A percentile compares a stretch with the other conserved stretches of the same genome.
phyloP scores from a whole-genome alignment of 768 basidiomycete species.

The Dioszegia aurantiaca region DNA sequence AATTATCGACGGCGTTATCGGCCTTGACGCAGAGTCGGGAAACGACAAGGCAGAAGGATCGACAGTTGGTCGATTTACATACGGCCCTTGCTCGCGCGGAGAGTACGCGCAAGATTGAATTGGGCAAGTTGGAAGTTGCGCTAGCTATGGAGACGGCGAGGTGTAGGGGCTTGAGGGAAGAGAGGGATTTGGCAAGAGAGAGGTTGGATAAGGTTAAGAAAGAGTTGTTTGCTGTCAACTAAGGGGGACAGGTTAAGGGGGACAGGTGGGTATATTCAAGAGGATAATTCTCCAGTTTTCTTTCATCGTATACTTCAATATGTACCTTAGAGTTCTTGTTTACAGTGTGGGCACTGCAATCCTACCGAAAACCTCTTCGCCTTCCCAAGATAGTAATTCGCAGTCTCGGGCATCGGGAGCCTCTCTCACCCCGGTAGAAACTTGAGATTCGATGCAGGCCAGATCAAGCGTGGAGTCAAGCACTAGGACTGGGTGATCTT shows the following conservation, averaged over 20 bases:
- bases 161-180: conserved; percentile 29
- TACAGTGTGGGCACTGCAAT: conserved; percentile 43
- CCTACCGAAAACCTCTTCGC: conserved; percentile 41
- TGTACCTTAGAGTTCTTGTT: neutral
- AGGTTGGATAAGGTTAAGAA: conserved; percentile 44
- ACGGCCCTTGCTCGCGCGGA: conserved; percentile 20
- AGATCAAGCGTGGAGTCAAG: conserved; percentile 51
- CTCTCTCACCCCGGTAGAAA: conserved; percentile 67
- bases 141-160: conserved; percentile 37
- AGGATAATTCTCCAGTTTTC: neutral
- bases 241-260: neutral
- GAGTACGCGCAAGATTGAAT: conserved; percentile 22
- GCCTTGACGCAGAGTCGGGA: conserved; percentile 27
- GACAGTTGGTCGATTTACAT: conserved; percentile 27
- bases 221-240: conserved; percentile 34
- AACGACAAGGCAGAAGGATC: conserved; percentile 20
- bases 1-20: conserved; percentile 30
- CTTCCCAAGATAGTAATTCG: conserved; percentile 68
- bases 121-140: conserved; percentile 33
- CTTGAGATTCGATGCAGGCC: conserved; percentile 87
- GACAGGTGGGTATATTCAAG: neutral
- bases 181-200: conserved; percentile 38
- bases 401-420: conserved; percentile 63
- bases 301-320: neutral
- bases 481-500: conserved; percentile 88